Conservation (phyloP, 208 protist species). For the Acanthamoeba healyi region DNA sequence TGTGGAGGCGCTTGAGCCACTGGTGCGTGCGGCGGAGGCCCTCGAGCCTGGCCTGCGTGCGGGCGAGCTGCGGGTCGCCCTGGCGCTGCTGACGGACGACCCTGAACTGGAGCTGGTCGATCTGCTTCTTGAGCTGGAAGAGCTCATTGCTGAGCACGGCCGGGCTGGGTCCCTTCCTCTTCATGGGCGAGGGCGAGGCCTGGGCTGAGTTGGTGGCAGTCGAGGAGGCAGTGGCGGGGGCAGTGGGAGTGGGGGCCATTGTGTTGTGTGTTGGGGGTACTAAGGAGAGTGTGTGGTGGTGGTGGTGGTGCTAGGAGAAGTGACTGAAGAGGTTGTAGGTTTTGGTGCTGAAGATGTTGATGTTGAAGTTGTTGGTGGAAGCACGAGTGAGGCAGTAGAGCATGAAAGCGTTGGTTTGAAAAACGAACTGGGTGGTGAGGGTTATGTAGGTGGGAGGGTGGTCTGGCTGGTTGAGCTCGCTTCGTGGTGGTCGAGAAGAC, state of each 20-base stretch:
- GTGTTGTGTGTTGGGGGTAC: background rate
- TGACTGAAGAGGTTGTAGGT: background rate
- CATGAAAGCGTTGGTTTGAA: background rate
- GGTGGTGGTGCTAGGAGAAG: background rate
- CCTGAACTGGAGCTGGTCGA: background rate
- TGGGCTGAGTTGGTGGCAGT: background rate
- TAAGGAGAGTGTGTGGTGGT: background rate
- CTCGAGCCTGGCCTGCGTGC: background rate
- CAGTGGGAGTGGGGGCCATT: background rate
- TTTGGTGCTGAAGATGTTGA: background rate
- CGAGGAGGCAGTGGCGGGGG: background rate
- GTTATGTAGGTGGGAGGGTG: background rate
- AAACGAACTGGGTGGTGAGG: background rate
- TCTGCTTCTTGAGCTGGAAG: slow-evolving; percentile 18
- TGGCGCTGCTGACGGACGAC: background rate
- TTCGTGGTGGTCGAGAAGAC: background rate
- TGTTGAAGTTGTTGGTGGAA: background rate
- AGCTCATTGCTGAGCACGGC: background rate
- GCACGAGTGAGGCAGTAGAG: background rate
- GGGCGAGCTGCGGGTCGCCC: background rate
- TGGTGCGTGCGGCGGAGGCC: slow-evolving; percentile 2
- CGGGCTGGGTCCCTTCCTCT: background rate
- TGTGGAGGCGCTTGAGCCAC: slow-evolving; percentile 23
- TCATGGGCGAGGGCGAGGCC: background rate
- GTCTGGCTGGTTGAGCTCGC: background rate